Percentiles rank a stretch among this genome's conserved stretches.
These are phyloP conservation scores for Beauveria bassiana DNA, from an alignment of 2,329 filamentous ascomycete genomes.

Conservation along the genomic window DNA sequence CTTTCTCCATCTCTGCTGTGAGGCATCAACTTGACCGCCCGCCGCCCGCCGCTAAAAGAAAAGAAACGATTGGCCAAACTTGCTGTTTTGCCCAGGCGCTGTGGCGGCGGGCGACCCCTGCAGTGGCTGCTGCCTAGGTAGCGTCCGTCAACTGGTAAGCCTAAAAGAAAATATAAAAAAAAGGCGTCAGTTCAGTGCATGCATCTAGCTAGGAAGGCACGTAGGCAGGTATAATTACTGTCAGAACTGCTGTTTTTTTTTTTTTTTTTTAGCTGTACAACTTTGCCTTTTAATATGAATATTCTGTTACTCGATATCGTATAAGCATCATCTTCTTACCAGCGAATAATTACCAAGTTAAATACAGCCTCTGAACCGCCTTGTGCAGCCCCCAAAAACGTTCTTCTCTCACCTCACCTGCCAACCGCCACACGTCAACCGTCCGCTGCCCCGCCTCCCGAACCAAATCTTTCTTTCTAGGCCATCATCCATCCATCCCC, in stretches of 20 bases:
- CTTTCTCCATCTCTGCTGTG: not conserved
- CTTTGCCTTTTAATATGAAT: not conserved
- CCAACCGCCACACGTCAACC: not conserved
- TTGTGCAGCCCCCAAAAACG: not conserved
- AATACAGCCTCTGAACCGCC: not conserved
- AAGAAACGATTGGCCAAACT: not conserved
- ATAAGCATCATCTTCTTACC: not conserved
- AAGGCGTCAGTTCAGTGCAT: not conserved
- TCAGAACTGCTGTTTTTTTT: not conserved
- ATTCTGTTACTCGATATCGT: not conserved
- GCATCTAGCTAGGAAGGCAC: too few species aligned
- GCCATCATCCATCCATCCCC: not conserved
- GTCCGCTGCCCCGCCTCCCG: not conserved
- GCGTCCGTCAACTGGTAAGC: not conserved
- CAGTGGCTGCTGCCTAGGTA: not conserved
- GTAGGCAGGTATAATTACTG: not conserved
- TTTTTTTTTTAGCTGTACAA: not conserved
- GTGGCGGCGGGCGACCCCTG: not conserved
- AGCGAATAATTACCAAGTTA: not conserved
- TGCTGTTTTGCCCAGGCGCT: not conserved
- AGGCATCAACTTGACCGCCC: not conserved
- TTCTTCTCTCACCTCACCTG: not conserved
- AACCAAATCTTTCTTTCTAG: slow-evolving; percentile 1
- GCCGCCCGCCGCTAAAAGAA: not conserved
- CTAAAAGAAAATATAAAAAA: not conserved